Conservation (phyloP, 2,329 filamentous ascomycete genomes). For the Trichoderma hamatum region DNA sequence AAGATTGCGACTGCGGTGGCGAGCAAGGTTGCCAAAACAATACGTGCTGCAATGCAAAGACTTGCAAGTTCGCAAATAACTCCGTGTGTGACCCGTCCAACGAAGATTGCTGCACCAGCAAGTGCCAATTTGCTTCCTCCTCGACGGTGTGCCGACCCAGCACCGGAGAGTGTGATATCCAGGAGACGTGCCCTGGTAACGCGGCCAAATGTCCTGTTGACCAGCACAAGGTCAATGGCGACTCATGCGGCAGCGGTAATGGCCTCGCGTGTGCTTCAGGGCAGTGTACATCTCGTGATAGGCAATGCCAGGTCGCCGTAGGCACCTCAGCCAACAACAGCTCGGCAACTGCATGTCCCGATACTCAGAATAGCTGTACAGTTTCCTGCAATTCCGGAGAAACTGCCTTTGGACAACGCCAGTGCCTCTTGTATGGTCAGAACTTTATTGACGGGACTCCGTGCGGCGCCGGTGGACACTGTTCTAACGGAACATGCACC, state of each 20-base stretch:
- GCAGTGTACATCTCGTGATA: conserved; percentile 89
- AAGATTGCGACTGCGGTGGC: conserved; percentile 96
- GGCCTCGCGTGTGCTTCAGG: conserved; percentile 82
- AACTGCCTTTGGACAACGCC: conserved; percentile 30
- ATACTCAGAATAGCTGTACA: conserved; percentile 59
- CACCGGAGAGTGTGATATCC: conserved; percentile 80
- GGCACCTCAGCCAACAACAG: conserved; percentile 73
- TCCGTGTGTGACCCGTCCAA: conserved; percentile 81
- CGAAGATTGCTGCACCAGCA: conserved; percentile 74
- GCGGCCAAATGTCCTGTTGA: conserved; percentile 76
- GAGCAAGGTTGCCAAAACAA: conserved; percentile 70
- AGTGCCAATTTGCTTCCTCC: conserved; percentile 68
- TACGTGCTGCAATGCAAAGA: conserved; percentile 79
- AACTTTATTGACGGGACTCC: conserved; percentile 92
- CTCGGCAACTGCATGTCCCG: conserved; percentile 76
- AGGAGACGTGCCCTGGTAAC: conserved; percentile 78
- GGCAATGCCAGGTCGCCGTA: conserved; percentile 85
- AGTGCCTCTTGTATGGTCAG: conserved; percentile 78
- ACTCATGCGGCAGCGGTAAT: conserved; percentile 69
- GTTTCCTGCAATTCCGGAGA: conserved; percentile 68
- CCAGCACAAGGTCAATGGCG: conserved; percentile 68
- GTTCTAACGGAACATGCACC: conserved; percentile 75
- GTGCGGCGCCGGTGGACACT: conserved; percentile 79
- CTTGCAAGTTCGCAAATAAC: conserved; percentile 78
- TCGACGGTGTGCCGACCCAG: conserved; percentile 78